Conservation (phyloP, 306 rosid species). For the Castanopsis chinensis region DNA sequence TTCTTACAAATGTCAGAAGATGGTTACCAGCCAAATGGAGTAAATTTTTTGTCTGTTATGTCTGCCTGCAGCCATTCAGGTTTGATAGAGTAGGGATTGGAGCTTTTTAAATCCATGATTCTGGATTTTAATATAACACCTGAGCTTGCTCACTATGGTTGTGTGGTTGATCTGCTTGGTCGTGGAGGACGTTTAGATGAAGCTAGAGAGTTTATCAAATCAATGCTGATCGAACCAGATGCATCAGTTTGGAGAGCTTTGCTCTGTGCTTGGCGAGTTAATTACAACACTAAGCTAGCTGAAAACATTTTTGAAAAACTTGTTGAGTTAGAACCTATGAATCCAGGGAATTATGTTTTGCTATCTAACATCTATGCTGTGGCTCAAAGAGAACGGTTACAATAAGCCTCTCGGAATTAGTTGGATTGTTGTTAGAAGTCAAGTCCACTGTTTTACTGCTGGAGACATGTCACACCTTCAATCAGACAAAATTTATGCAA, state of each 20-base stretch:
- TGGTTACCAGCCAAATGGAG: slow-evolving; percentile 34
- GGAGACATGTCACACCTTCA: slow-evolving; percentile 35
- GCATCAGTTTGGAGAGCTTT: slow-evolving; percentile 55
- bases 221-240: slow-evolving; percentile 39
- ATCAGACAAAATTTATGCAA: slow-evolving; percentile 35
- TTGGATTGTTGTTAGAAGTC: slow-evolving; percentile 42
- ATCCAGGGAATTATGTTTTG: slow-evolving; percentile 43
- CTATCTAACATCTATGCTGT: slow-evolving; percentile 46
- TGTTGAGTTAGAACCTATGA: slow-evolving; percentile 42
- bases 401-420: slow-evolving; percentile 40
- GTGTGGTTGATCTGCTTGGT: slow-evolving; percentile 49
- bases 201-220: slow-evolving; percentile 38
- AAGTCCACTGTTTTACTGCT: slow-evolving; percentile 33
- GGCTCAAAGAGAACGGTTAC: slow-evolving; percentile 38
- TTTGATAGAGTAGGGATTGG: slow-evolving; percentile 33
- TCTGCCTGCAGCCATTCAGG: slow-evolving; percentile 60
- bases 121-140: slow-evolving; percentile 37
- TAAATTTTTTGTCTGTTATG: slow-evolving; percentile 35
- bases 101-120: slow-evolving; percentile 40
- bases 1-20: slow-evolving; percentile 34
- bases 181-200: slow-evolving; percentile 41
- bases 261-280: slow-evolving; percentile 40
- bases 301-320: slow-evolving; percentile 35
- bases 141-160: slow-evolving; percentile 46
- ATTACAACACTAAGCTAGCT: slow-evolving; percentile 23